Evolutionary conservation across 441 rosid genomes (phyloP), one percentile per base, ranked within the genome.

Genomic region (Adansonia madagascariensis): DNA sequence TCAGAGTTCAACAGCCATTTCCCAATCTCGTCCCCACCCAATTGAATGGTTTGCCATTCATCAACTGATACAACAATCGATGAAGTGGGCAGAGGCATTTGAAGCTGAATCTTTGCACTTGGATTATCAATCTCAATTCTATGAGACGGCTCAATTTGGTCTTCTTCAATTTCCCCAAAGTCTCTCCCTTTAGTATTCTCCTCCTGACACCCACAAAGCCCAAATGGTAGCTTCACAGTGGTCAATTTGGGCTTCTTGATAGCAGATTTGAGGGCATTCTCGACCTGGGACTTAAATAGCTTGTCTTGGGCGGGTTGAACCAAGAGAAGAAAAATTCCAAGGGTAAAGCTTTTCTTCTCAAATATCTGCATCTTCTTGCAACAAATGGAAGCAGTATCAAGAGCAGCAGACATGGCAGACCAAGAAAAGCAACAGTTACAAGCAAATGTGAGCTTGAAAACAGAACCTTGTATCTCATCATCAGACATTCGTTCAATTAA

Each of bases 131-230:
- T 27, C 66, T 89, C 91, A 71, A 80, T 80, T 77, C 86, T 84
- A 79, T 74, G 84, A 80, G 62, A 86, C 46, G 75, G 94, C 66
- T 88, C 94, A 61, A 74, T 75, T n/a, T 84, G 68, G 55, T 91
- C 98, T 77, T 91, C 97, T 82, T 91, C 98, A 47, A 88, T 86
- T 77, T 90, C 95, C 41, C 88, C 90, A 63, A 86, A 77, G 57
- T 88, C 94, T 75, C 89, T 87, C 8, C 89, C 89, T 81, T 79
- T 84, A 1, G 87, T 71, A 68, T 81, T 91, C 88, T 89, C 95
- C 79, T 95, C 98, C 83, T 95, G 98, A 81, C 98, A 95, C 27
- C 98, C 98, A 68, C 98, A 95, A 61, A 95, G 91, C 71, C 98
- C 94, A 69, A 95, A 95, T 12, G 98, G 90, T 50, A 95, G 92